Percentiles rank a stretch among this genome's conserved stretches.
phyloP scores from a whole-genome alignment of 192 early-diverging fungal species.

The Dissophora globulifera region DNA sequence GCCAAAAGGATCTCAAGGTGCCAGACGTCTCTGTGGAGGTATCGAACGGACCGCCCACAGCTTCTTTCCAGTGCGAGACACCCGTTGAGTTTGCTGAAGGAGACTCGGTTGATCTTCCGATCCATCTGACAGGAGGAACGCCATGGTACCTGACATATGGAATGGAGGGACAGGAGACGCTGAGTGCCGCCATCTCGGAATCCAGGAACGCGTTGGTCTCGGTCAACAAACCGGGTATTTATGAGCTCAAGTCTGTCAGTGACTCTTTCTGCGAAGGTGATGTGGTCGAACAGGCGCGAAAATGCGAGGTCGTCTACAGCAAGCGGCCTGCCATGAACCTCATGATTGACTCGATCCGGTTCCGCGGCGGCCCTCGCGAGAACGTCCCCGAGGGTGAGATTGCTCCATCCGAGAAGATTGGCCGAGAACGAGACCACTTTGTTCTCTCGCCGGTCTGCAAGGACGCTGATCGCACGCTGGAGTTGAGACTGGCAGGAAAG shows the following conservation, averaged over 20 bases:
- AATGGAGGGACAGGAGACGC: conserved; percentile 13
- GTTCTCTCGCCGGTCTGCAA: conserved; percentile 29
- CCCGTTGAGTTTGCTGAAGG: conserved; percentile 40
- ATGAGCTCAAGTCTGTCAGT: conserved; percentile 26
- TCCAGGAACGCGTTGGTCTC: conserved; percentile 34
- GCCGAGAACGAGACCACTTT: conserved; percentile 20
- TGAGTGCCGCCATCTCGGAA: conserved; percentile 1
- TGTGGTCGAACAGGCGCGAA: conserved; percentile 30
- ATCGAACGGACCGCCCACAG: conserved; percentile 40
- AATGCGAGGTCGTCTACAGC: conserved; percentile 35
- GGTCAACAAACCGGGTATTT: conserved; percentile 23
- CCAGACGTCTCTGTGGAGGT: conserved; percentile 41
- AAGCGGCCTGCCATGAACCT: conserved; percentile 43
- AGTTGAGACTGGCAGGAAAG: conserved; percentile 40
- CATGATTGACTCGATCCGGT: conserved; percentile 49
- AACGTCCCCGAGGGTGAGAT: conserved; percentile 44
- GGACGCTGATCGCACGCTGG: conserved; percentile 29
- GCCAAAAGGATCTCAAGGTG: conserved; percentile 35
- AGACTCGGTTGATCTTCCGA: conserved; percentile 21
- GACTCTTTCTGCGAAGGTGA: conserved; percentile 40
- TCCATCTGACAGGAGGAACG: conserved; percentile 42
- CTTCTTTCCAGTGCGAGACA: conserved; percentile 38
- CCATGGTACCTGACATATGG: conserved; percentile 35
- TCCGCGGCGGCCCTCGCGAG: conserved; percentile 45
- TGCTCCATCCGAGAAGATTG: conserved; percentile 33